Percentiles rank a stretch among this genome's conserved stretches.
These are phyloP conservation scores for Metschnikowia rubicola DNA, from an alignment of 805 yeast species.

Conservation along the genomic window DNA sequence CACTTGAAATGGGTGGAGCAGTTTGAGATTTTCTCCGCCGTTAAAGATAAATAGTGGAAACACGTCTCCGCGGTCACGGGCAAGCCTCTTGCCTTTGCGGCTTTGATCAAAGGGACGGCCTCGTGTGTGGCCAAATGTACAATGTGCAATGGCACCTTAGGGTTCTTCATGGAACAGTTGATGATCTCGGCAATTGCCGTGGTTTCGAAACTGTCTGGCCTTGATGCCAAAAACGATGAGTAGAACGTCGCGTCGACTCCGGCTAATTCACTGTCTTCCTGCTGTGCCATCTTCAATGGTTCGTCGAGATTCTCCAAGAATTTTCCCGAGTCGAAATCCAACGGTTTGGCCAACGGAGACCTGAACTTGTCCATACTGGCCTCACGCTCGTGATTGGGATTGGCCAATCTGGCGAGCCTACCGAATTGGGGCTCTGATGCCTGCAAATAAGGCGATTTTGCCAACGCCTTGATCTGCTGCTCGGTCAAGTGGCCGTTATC, in stretches of 20 bases:
- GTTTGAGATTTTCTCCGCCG: constrained; percentile 73
- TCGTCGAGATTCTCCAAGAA: constrained; percentile 18
- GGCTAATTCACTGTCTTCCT: constrained; percentile 37
- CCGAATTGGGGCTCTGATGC: constrained; percentile 61
- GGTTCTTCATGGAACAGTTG: constrained; percentile 52
- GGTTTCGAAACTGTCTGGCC: constrained; percentile 87
- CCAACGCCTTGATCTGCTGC: constrained; percentile 50
- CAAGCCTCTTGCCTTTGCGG: constrained; percentile 57
- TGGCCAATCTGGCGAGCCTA: constrained; percentile 37
- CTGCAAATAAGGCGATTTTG: constrained; percentile 52
- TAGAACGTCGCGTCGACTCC: constrained; percentile 61
- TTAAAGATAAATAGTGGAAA: constrained; percentile 80
- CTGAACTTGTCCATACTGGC: constrained; percentile 11
- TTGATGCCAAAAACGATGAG: constrained; percentile 69
- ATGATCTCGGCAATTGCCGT: constrained; percentile 77
- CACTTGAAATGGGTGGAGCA: constrained; percentile 85
- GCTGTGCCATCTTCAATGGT: constrained; percentile 44
- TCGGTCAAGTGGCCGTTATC: constrained; percentile 38
- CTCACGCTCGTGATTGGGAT: constrained; percentile 22
- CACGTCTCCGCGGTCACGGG: constrained; percentile 89
- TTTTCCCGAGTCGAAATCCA: constrained; percentile 17
- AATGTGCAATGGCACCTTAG: constrained; percentile 72
- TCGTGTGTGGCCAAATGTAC: constrained; percentile 87
- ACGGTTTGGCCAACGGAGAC: constrained; percentile 25
- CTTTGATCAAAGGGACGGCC: constrained; percentile 68